Percentiles rank a stretch among this genome's conserved stretches.
Conservation (phyloP, 2,329 filamentous ascomycete species). For the Diaporthe citriasiana region DNA sequence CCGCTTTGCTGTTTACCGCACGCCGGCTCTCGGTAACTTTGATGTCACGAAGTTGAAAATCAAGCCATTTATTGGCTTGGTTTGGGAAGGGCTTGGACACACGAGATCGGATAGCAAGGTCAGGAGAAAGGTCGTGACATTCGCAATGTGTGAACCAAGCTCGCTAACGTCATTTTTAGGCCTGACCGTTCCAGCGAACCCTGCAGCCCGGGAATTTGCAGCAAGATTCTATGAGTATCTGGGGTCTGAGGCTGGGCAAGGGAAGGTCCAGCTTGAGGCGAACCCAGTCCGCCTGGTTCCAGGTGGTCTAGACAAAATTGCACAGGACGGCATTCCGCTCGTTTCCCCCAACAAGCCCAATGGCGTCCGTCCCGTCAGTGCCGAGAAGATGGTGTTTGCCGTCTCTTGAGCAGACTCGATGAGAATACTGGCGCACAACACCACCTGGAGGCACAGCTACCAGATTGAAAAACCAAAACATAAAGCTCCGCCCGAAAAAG, state of each 20-base stretch:
- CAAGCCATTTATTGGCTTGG: slow-evolving; percentile 55
- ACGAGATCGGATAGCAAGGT: slow-evolving; percentile 29
- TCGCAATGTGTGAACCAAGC: not conserved
- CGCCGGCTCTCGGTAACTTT: not conserved
- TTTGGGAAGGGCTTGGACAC: slow-evolving; percentile 56
- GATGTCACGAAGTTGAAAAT: slow-evolving; percentile 3
- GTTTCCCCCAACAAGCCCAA: slow-evolving; percentile 34
- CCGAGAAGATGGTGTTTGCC: slow-evolving; percentile 18
- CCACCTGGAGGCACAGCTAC: too few species aligned
- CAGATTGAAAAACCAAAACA: too few species aligned
- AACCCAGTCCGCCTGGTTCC: slow-evolving; percentile 51
- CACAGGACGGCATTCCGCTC: slow-evolving; percentile 48
- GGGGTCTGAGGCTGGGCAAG: slow-evolving; percentile 44
- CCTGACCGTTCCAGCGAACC: not conserved
- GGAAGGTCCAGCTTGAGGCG: slow-evolving; percentile 45
- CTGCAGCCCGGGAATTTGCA: slow-evolving; percentile 46
- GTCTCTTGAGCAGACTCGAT: not conserved
- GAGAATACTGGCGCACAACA: not conserved
- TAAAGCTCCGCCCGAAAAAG: too few species aligned
- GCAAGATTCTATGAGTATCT: slow-evolving; percentile 52
- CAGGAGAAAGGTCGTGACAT: not conserved
- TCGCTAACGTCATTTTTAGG: not conserved
- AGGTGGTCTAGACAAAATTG: slow-evolving; percentile 48
- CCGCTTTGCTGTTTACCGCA: not conserved
- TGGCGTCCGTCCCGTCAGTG: not conserved